Conservation (phyloP, 768 basidiomycete genomes). For the Gloeostereum incarnatum region DNA sequence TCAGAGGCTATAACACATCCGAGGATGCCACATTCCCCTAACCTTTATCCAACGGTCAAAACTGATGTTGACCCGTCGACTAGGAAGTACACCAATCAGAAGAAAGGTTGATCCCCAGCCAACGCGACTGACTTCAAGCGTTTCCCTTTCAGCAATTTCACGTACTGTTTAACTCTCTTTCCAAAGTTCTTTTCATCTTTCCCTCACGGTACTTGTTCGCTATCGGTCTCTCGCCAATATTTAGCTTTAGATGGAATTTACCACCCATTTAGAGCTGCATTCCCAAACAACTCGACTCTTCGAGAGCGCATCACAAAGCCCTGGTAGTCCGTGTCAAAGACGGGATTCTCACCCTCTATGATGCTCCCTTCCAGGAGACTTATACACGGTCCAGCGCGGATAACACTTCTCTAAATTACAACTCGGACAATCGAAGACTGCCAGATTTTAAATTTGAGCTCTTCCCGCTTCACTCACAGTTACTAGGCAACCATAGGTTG, state of each 20-base stretch:
- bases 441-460: slow-evolving; percentile 82
- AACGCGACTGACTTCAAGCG: slow-evolving; percentile 64
- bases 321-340: slow-evolving; percentile 37
- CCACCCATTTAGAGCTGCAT: slow-evolving; percentile 79
- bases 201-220: slow-evolving; percentile 79
- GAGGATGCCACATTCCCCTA: slow-evolving; percentile 52
- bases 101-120: slow-evolving; percentile 43
- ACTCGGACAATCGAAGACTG: slow-evolving; percentile 51
- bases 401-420: slow-evolving; percentile 75
- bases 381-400: slow-evolving; percentile 64
- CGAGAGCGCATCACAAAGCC: slow-evolving; percentile 63
- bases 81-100: slow-evolving; percentile 43
- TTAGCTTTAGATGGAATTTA: slow-evolving; percentile 83
- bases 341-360: slow-evolving; percentile 72
- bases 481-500: slow-evolving; percentile 86
- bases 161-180: slow-evolving; percentile 77
- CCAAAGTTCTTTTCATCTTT: slow-evolving; percentile 78
- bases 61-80: slow-evolving; percentile 61
- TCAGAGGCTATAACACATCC: slow-evolving; percentile 58
- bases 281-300: slow-evolving; percentile 83
- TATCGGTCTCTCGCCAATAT: slow-evolving; percentile 78
- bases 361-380: slow-evolving; percentile 75
- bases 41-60: slow-evolving; percentile 50
- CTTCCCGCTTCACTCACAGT: slow-evolving; percentile 80
- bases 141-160: slow-evolving; percentile 79